Evolutionary conservation across 2,329 filamentous ascomycete genomes (phyloP).

Genomic region (Calonectria naviculata): DNA sequence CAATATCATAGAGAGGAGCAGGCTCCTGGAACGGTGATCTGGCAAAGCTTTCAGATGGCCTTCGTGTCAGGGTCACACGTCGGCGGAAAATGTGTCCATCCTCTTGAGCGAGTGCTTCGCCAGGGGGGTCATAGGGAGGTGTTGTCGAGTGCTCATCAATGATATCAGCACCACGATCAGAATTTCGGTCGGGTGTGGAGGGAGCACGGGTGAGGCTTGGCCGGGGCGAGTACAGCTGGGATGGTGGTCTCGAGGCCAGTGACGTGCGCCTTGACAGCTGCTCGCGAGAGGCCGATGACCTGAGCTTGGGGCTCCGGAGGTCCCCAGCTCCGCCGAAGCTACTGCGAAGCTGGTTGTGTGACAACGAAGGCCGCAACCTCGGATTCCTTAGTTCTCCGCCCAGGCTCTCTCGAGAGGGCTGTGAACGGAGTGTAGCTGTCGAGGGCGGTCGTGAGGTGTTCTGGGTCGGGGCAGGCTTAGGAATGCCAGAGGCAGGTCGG

Average conservation of each 20-base stretch:
- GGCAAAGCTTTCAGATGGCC: slow-evolving; percentile 42
- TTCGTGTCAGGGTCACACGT: slow-evolving; percentile 44
- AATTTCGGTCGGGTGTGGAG: slow-evolving; percentile 33
- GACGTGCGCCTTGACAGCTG: slow-evolving; percentile 44
- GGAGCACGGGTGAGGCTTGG: slow-evolving; percentile 27
- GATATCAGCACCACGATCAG: slow-evolving; percentile 12
- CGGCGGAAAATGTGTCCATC: slow-evolving; percentile 39
- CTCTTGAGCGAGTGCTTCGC: slow-evolving; percentile 32
- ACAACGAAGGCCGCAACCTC: slow-evolving; percentile 53
- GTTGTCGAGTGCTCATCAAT: slow-evolving; percentile 40
- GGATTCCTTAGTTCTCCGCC: slow-evolving; percentile 50
- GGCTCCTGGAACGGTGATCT: slow-evolving; percentile 38
- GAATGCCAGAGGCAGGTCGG: slow-evolving; percentile 45
- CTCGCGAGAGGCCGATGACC: slow-evolving; percentile 52
- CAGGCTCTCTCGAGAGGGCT: slow-evolving; percentile 44
- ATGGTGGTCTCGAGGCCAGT: slow-evolving; percentile 30
- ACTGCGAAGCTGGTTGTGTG: slow-evolving; percentile 51
- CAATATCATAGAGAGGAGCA: slow-evolving; percentile 30
- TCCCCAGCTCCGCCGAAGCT: slow-evolving; percentile 37
- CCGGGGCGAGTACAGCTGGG: slow-evolving; percentile 30
- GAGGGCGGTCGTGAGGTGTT: slow-evolving; percentile 40
- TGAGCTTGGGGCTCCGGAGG: slow-evolving; percentile 53
- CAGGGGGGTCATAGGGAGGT: slow-evolving; percentile 36
- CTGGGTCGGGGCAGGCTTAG: slow-evolving; percentile 41
- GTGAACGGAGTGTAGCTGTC: slow-evolving; percentile 36